A percentile compares a stretch with the other conserved stretches of the same genome.
Conservation (phyloP, 1,284 basidiomycete genomes). For the Puccinia hordei region DNA sequence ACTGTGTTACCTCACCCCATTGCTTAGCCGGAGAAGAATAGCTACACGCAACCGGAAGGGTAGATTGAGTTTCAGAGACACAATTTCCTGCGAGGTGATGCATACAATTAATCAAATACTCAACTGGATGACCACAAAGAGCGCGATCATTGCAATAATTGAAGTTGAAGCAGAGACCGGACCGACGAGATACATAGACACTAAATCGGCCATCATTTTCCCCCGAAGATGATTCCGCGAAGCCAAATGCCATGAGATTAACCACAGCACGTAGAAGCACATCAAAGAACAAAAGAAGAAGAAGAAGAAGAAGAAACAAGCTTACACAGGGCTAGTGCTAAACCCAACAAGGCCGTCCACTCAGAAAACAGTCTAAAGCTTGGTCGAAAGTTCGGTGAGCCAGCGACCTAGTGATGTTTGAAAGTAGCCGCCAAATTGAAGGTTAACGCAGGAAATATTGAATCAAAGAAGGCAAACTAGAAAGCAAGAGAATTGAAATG, state of each 20-base stretch:
- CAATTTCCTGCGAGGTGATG: not conserved
- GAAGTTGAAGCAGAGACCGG: constrained; percentile 43
- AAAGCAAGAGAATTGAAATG: not conserved
- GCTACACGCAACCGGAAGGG: not conserved
- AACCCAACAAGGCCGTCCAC: constrained; percentile 43
- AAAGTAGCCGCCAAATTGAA: not conserved
- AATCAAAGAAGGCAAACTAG: not conserved
- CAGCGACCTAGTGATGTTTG: constrained; percentile 26
- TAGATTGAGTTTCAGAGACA: not conserved
- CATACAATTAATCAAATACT: not conserved
- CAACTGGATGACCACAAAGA: constrained; percentile 47
- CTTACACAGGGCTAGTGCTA: constrained; percentile 30
- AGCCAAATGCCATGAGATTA: not conserved
- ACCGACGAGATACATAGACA: constrained; percentile 40
- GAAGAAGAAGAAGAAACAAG: not conserved
- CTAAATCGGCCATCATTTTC: constrained; percentile 1
- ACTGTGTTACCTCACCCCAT: constrained; percentile 49
- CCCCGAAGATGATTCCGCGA: not conserved
- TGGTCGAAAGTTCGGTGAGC: constrained; percentile 49
- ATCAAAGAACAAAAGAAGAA: not conserved
- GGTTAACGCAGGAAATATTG: not conserved
- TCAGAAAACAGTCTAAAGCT: constrained; percentile 49
- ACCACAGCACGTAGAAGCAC: not conserved
- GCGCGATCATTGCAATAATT: constrained; percentile 41
- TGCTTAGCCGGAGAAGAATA: constrained; percentile 49